Conservation (phyloP, 2,329 filamentous ascomycete species). For the Chaetomium strumarium region DNA sequence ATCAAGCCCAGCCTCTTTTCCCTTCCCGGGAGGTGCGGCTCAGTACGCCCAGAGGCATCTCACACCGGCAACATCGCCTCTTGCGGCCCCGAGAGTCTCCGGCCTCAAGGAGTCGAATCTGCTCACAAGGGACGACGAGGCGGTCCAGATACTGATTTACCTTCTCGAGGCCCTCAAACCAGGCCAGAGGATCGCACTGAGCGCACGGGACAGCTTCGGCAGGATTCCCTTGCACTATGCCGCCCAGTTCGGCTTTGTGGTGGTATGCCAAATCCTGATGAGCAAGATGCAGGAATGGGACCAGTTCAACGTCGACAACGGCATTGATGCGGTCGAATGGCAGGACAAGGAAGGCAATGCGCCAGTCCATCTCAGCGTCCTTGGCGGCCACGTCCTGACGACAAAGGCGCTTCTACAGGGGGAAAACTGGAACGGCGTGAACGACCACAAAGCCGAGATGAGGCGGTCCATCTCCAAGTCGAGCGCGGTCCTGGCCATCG, state of each 20-base stretch:
- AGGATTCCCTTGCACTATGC: constrained; percentile 87
- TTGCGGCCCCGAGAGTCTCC: constrained; percentile 53
- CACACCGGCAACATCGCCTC: constrained; percentile 67
- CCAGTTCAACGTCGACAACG: constrained; percentile 75
- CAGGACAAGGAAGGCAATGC: constrained; percentile 89
- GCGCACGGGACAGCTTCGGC: constrained; percentile 69
- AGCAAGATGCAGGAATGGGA: constrained; percentile 84
- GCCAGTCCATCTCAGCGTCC: constrained; percentile 85
- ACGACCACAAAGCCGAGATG: constrained; percentile 55
- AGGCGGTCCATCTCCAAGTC: constrained; percentile 72
- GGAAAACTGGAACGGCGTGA: constrained; percentile 67
- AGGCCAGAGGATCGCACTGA: constrained; percentile 62
- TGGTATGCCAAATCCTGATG: constrained; percentile 84
- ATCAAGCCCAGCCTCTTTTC: constrained; percentile 45
- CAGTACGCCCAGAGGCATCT: constrained; percentile 66
- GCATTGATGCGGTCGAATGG: constrained; percentile 83
- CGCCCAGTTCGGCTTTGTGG: constrained; percentile 87
- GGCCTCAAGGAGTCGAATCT: constrained; percentile 63
- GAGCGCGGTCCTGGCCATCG: constrained; percentile 79
- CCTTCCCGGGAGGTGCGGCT: constrained; percentile 41
- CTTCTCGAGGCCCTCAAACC: constrained; percentile 62
- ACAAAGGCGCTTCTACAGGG: constrained; percentile 75
- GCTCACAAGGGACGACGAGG: constrained; percentile 64
- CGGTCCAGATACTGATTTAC: constrained; percentile 60
- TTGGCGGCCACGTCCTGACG: constrained; percentile 82